Evolutionary conservation across 2,329 filamentous ascomycete genomes (phyloP), one percentile per base, ranked within the genome.

Genomic region (Colletotrichum limetticola): DNA sequence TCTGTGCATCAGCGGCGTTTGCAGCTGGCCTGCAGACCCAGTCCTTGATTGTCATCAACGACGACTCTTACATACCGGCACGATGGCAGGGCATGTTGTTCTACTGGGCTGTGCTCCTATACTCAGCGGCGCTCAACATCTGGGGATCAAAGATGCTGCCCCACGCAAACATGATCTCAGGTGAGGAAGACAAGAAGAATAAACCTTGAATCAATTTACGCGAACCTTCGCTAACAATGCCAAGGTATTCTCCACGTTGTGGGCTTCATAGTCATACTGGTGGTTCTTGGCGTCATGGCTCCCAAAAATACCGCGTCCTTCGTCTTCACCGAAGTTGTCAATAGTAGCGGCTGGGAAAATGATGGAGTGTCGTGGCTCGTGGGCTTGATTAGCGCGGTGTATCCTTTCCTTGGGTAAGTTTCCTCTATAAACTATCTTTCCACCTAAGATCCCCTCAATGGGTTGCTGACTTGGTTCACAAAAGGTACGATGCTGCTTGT

Each of bases 1-100:
- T 86, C 4, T 84, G 84, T 24, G 83, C 84, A 0, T 86, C 86
- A 0, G 85, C 85, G 14, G 85, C 85, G 0, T 87, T 87, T 57
- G 82, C 84, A 2, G 82, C 82, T 1, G 85, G 84, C 0, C 78
- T 86, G 0, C 83, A 86, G 56, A 76, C 83, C 1, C 85, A 87
- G 68, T 81, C 81, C 0, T 74, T 87, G 8, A 82, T 87, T 30
- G 82, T 82, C 2, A 57, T 87, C 1, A 87, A 85, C 60, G 72
- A 83, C 7, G 79, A 81, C 0, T 77, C 76, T 1, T 88, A 87
- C 64, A 57, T 79, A 0, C 83, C 84, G 0, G 53, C 79, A n/a
- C 72, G 83, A 42, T 87, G 83, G 82, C 83, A 84, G 24, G 85
- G 84, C 0, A 83, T 86, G 80, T 72, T 88, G 0, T 83, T 87